Evolutionary conservation across 179 eudicot species (phyloP).

Genomic region (Silene coronaria): DNA sequence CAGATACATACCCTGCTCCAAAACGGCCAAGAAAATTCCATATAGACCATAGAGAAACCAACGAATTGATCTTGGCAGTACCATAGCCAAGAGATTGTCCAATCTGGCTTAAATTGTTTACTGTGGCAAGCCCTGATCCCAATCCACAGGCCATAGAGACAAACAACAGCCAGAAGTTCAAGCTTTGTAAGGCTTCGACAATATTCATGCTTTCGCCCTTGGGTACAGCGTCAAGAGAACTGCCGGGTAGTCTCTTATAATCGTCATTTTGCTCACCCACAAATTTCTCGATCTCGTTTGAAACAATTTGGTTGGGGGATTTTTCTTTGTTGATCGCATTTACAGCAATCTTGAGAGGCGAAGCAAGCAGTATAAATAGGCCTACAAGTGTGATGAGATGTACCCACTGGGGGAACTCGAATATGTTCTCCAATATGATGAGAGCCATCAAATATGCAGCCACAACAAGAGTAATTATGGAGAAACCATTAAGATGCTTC

Average conservation of each 20-base stretch:
- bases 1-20: conserved; percentile 81
- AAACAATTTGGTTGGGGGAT: neutral
- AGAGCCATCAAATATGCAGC: conserved; percentile 54
- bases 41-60: conserved; percentile 79
- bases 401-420: conserved; percentile 42
- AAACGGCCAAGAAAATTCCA: conserved; percentile 90
- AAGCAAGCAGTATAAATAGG: conserved; percentile 44
- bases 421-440: conserved; percentile 47
- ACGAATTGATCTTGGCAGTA: conserved; percentile 32
- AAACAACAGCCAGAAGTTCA: conserved; percentile 69
- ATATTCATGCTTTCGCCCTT: conserved; percentile 37
- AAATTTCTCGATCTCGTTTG: conserved; percentile 14
- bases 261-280: conserved; percentile 17
- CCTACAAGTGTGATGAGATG: conserved; percentile 26
- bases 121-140: conserved; percentile 77
- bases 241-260: conserved; percentile 20
- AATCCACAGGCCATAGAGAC: conserved; percentile 71
- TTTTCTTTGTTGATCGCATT: conserved; percentile 22
- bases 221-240: conserved; percentile 13
- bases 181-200: conserved; percentile 42
- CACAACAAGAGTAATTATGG: conserved; percentile 38
- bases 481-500: conserved; percentile 54
- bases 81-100: conserved; percentile 72
- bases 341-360: conserved; percentile 37
- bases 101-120: conserved; percentile 77